Evolutionary conservation across 768 basidiomycete species (phyloP), one percentile per base, ranked within the genome.

Genomic region (Russula sp.): DNA sequence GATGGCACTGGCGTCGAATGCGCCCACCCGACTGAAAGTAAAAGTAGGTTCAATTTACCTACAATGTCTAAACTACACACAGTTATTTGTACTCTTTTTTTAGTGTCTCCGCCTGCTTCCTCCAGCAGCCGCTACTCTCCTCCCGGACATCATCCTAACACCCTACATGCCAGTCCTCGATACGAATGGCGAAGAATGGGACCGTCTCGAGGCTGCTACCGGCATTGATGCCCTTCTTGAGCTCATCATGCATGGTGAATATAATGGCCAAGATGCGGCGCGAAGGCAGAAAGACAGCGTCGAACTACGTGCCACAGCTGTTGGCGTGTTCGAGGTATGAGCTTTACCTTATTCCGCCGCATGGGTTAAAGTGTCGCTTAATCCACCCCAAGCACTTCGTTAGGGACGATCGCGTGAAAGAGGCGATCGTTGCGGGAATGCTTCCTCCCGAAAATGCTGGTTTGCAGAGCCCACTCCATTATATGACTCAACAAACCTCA

Each of bases 181-280:
- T 73, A 82, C 95, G 59, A 82, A 90, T 64, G 92, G 92, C 8
- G 94, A 96, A 74, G 93, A 96, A 71, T 94, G 91, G 91, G 91
- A 95, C 72, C 82, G 94, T 22, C 73, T 96, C 27, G 89, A 94
- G 63, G 79, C 84, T 4, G 82, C 88, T 16, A 87, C 91, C 4
- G 90, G 91, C 0, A 80, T 96, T 6, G 89, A 94, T 63, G 89
- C 84, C 0, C 80, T 97, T 11, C 84, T 96, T 0, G 87, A 91
- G 64, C 80, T 93, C 16, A 85, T 85, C 11, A 77, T 98, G 44
- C 87, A 96, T 61, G 96, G 95, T 1, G 95, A 97, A 76, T 89
- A 91, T 72, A 85, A 88, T 68, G 85, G 87, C 22, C 67, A 79
- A 56, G 82, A 84, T 61, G 78, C 82, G 51, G 82, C 75, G 54